Evolutionary conservation across 106 monocot genomes (phyloP), one percentile per base, ranked within the genome.

Genomic region (Cymbidium sinense): DNA sequence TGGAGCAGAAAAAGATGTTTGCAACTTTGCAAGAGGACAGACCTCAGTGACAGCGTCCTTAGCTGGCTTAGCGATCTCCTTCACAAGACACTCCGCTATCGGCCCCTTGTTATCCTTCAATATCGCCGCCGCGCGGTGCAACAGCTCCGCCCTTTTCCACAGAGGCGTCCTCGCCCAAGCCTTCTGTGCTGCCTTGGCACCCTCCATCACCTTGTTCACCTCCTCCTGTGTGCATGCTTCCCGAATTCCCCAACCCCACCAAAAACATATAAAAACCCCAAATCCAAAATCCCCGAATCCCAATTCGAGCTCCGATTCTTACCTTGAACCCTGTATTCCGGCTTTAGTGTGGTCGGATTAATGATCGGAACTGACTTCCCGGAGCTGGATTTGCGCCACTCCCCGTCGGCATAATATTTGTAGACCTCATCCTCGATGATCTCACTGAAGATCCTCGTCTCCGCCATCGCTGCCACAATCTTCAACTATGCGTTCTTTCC

Each of bases 161-260:
- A 99, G 84, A 25, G 98, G 94, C 52, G 98, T 99, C 85, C 88
- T 86, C 0, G 98, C 92, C 98, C 98, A 99, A 34, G 73, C 78
- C 84, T 94, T 99, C 74, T 99, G 98, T 7, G 98, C 94, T 70
- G 69, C 87, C 75, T 94, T 99, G 13, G 98, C 86, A 2, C 79
- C 69, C 73, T 92, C 98, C 84, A 99, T 90, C 70, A 84, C 88
- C 82, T 90, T 90, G 86, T 94, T 99, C 78, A 99, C 98, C 82
- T 99, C 98, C 86, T 94, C 92, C 86, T 99, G 98, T 61, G 98
- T 90, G 77, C 98, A 99, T 43, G 98, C 98, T 99, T 76, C 55
- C 30, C 52, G 28, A 15, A 28, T 18, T 20, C 41, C 69, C 52
- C 47, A 47, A 13, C 13, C 13, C 47, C 39, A 37, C 78, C 65